These are phyloP conservation scores for Xylaria digitata DNA, from an alignment of 2,329 filamentous ascomycete species.

Conservation along the genomic window DNA sequence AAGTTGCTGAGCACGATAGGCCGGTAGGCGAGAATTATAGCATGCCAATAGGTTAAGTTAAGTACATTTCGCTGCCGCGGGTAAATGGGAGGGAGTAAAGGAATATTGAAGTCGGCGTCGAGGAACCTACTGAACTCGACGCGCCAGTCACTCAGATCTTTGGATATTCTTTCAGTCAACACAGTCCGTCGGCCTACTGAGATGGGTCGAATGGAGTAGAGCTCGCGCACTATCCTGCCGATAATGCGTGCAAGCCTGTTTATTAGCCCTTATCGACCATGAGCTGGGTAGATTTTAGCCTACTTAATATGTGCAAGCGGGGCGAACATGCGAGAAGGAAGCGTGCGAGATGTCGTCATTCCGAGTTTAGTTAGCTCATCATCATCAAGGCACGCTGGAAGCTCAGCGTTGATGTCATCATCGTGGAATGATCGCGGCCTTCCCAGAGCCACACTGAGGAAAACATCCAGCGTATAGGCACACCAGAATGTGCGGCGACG, in stretches of 20 bases:
- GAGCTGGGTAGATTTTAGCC: conserved; percentile 8
- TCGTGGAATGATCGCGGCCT: conserved; percentile 28
- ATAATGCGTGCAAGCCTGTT: conserved; percentile 46
- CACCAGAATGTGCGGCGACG: conserved; percentile 53
- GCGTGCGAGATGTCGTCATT: conserved; percentile 13
- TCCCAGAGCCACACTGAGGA: conserved; percentile 22
- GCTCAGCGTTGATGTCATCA: conserved; percentile 23
- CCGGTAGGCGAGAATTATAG: conserved; percentile 55
- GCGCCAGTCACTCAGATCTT: conserved; percentile 52
- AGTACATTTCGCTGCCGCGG: conserved; percentile 57
- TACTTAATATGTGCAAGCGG: conserved; percentile 53
- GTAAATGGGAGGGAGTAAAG: conserved; percentile 54
- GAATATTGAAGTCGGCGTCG: conserved; percentile 52
- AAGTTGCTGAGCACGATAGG: conserved; percentile 55
- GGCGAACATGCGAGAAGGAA: conserved; percentile 51
- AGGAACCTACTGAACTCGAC: conserved; percentile 52
- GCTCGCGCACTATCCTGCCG: conserved; percentile 50
- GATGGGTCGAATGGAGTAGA: conserved; percentile 53
- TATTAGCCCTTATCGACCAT: not conserved
- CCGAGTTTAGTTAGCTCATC: conserved; percentile 12
- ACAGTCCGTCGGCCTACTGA: conserved; percentile 44
- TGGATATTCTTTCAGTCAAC: conserved; percentile 47
- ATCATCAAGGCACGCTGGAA: conserved; percentile 11
- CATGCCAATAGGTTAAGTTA: conserved; percentile 57
- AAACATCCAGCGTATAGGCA: conserved; percentile 24